Percentiles rank a stretch among this genome's conserved stretches.
Evolutionary conservation across 495 filamentous ascomycete species (phyloP).

Genomic region (Symbiotaphrina buchneri): DNA sequence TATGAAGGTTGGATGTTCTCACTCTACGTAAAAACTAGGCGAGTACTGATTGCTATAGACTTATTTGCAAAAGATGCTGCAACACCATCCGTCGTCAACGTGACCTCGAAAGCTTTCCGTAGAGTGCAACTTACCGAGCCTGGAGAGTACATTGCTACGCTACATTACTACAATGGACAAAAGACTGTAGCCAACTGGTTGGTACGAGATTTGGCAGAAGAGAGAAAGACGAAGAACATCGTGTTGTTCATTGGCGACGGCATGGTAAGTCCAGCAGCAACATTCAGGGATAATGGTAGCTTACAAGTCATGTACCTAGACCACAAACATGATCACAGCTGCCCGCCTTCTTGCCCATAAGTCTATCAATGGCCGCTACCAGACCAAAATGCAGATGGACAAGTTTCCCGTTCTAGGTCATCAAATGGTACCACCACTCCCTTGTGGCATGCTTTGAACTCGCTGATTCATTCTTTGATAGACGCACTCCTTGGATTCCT

Average conservation of each 20-base stretch:
- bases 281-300: no score
- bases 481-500: slow-evolving; percentile 49
- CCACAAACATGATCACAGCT: slow-evolving; percentile 19
- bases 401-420: slow-evolving; percentile 50
- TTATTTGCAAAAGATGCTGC: slow-evolving; percentile 43
- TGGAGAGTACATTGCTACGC: slow-evolving; percentile 43
- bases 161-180: slow-evolving; percentile 41
- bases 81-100: slow-evolving; percentile 41
- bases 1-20: no score
- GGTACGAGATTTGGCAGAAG: slow-evolving; percentile 36
- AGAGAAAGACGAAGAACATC: slow-evolving; percentile 54
- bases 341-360: slow-evolving; percentile 55
- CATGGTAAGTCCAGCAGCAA: slow-evolving; percentile 69
- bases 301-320: slow-evolving; percentile 12
- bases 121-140: slow-evolving; percentile 42
- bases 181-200: slow-evolving; percentile 45
- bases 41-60: slow-evolving; percentile 16
- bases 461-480: slow-evolving; percentile 4
- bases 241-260: slow-evolving; percentile 59
- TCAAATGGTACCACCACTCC: slow-evolving; percentile 30
- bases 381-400: slow-evolving; percentile 41
- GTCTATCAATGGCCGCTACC: slow-evolving; percentile 51
- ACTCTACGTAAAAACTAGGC: no score
- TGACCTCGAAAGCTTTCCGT: slow-evolving; percentile 46
- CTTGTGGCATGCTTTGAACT: slow-evolving; percentile 4